Base-by-base conservation (phyloP, 257 asterid genomes). In the Ligustrum vulgare region DNA sequence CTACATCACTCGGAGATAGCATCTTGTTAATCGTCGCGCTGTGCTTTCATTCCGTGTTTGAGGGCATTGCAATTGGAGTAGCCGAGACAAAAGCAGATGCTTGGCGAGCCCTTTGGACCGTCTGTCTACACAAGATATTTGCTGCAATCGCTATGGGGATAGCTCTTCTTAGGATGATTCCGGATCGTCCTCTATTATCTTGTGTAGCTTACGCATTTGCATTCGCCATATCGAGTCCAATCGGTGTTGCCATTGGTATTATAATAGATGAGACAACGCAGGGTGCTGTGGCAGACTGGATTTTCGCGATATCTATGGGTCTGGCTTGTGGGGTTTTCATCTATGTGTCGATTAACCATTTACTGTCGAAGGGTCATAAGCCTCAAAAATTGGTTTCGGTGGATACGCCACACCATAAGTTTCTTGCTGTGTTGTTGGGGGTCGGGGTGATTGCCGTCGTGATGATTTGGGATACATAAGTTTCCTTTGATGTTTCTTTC, bases 141-240 rank as follows among this genome's bases (percentile, higher is more conserved):
- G 98, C 97, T 3, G 98, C 98, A 36, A 81, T 91, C 22, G 98
- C 98, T 20, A 93, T 91, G 97, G 98, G 98, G 75, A 90, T 93
- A 72, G 96, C 98, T 45, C 97, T 93, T 13, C 96, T 93, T 8
- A 83, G 96, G 71, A 93, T 93, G 91, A 91, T 93, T 11, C 98
- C 98, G 0, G 77, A 90, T 49, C 89, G 98, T 1, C 97, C 98
- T 20, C 91, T 93, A 33, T 78, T 93, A 6, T 91, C 97, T 0
- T 85, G 86, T 22, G 89, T 72, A 5, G 87, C 91, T 8, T 93
- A 90, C 33, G 91, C 98, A 7, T 93, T 93, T 67, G 93, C 93
- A 4, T 93, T 93, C 20, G 98, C 97, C 32, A 90, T 93, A 13
- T 93, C 98, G 0, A 90, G 89, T 81, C 98, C 98, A 0, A 16